Percentiles rank a stretch among this genome's conserved stretches.
phyloP scores from a whole-genome alignment of 2,329 filamentous ascomycete genomes.

The Aspergillus glaucus region DNA sequence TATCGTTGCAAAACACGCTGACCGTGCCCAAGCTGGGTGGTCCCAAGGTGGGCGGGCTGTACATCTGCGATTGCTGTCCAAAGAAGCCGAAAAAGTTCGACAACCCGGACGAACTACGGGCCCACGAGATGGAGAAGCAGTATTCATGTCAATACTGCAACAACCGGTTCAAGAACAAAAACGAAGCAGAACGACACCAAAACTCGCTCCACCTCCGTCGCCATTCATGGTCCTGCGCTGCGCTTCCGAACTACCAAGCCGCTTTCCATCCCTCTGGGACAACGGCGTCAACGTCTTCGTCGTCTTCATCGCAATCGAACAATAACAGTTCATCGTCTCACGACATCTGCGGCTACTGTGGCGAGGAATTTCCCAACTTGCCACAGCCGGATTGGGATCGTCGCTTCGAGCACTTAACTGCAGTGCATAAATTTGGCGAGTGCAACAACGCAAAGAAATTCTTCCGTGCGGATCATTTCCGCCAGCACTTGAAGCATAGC shows the following conservation, averaged over 20 bases:
- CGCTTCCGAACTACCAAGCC: constrained; percentile 65
- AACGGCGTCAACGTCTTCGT: constrained; percentile 45
- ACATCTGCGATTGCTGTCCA: constrained; percentile 88
- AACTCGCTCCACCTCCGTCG: constrained; percentile 88
- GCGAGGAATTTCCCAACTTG: constrained; percentile 73
- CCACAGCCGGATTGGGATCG: constrained; percentile 81
- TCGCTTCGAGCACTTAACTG: constrained; percentile 78
- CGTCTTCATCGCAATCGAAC: constrained; percentile 24
- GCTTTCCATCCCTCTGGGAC: constrained; percentile 65
- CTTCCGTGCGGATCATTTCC: constrained; percentile 93
- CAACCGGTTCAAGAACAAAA: constrained; percentile 98
- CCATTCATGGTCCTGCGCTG: constrained; percentile 95
- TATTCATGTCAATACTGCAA: constrained; percentile 89
- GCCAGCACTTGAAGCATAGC: constrained; percentile 96
- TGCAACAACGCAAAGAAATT: constrained; percentile 99
- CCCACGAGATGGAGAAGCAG: constrained; percentile 91
- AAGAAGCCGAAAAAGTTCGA: constrained; percentile 98
- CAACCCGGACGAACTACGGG: constrained; percentile 72
- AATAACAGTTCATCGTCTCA: constrained; percentile 30
- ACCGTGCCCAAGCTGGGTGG: constrained; percentile 28
- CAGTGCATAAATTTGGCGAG: constrained; percentile 92
- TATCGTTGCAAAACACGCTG: constrained; percentile 36
- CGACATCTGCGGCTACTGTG: constrained; percentile 92
- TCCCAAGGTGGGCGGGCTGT: constrained; percentile 51
- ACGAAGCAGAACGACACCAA: constrained; percentile 92